Evolutionary conservation across 192 early-diverging fungal species (phyloP).

Genomic region (Rhizophagus clarus): DNA sequence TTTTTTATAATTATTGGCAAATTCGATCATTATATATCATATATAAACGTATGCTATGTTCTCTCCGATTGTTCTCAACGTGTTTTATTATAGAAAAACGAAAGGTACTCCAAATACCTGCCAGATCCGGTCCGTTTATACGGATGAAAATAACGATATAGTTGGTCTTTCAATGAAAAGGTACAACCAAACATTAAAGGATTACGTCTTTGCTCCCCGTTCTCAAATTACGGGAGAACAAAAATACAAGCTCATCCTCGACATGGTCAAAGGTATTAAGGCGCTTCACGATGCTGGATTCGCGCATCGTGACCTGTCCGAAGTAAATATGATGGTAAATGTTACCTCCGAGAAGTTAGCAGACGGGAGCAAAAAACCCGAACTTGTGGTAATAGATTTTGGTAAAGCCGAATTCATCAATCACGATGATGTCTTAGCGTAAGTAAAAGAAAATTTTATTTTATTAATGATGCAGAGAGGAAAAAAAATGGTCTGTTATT

Average conservation of each 20-base stretch:
- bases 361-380: conserved; percentile 48
- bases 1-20: not conserved
- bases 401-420: conserved; percentile 61
- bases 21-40: not conserved
- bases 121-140: conserved; percentile 57
- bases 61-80: no score
- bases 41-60: not conserved
- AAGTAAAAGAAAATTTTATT: conserved; percentile 44
- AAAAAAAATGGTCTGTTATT: no score
- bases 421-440: conserved; percentile 46
- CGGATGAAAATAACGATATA: conserved; percentile 51
- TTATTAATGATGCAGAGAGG: no score
- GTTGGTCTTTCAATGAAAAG: conserved; percentile 64
- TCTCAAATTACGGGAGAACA: conserved; percentile 54
- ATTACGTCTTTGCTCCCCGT: conserved; percentile 54
- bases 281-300: conserved; percentile 55
- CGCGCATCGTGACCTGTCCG: conserved; percentile 60
- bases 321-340: conserved; percentile 65
- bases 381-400: conserved; percentile 61
- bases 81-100: conserved; percentile 42
- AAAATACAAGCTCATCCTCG: conserved; percentile 52
- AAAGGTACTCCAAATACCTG: conserved; percentile 49
- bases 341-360: conserved; percentile 43
- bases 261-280: conserved; percentile 56
- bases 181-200: conserved; percentile 57